Conservation (phyloP, 768 basidiomycete genomes). For the Lentinus brumalis region DNA sequence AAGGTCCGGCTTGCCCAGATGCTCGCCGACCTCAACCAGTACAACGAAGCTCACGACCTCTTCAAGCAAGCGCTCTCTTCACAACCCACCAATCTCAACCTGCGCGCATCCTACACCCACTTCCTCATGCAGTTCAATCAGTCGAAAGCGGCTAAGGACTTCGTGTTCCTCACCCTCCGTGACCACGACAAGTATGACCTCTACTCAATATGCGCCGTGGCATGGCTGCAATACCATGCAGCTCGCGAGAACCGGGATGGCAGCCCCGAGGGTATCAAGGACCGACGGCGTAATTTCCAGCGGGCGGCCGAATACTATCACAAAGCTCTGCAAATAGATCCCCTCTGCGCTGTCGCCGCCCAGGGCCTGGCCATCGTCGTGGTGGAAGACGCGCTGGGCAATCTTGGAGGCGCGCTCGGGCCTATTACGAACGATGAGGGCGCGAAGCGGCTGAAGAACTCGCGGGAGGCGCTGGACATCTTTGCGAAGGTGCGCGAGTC, state of each 20-base stretch:
- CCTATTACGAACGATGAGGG: constrained; percentile 57
- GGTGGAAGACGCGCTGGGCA: constrained; percentile 87
- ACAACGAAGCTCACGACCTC: constrained; percentile 83
- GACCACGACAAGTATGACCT: constrained; percentile 86
- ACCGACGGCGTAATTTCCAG: constrained; percentile 76
- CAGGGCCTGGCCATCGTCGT: constrained; percentile 94
- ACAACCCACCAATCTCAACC: constrained; percentile 75
- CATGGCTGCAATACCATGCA: constrained; percentile 83
- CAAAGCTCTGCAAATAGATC: constrained; percentile 84
- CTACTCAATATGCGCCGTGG: constrained; percentile 89
- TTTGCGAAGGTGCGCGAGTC: constrained; percentile 92
- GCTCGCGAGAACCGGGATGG: constrained; percentile 82
- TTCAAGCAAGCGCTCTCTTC: constrained; percentile 88
- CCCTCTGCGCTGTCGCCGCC: constrained; percentile 88
- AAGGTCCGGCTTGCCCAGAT: constrained; percentile 91
- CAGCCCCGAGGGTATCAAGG: constrained; percentile 55
- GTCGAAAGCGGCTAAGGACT: constrained; percentile 76
- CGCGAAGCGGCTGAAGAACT: constrained; percentile 65
- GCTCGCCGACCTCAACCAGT: constrained; percentile 64
- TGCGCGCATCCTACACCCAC: constrained; percentile 91
- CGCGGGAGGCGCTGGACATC: constrained; percentile 85
- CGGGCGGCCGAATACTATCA: constrained; percentile 91
- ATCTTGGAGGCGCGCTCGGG: constrained; percentile 52
- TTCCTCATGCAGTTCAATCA: constrained; percentile 84
- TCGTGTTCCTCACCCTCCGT: constrained; percentile 87